Conservation (phyloP, 2,329 filamentous ascomycete genomes). For the Shiraia bambusicola region DNA sequence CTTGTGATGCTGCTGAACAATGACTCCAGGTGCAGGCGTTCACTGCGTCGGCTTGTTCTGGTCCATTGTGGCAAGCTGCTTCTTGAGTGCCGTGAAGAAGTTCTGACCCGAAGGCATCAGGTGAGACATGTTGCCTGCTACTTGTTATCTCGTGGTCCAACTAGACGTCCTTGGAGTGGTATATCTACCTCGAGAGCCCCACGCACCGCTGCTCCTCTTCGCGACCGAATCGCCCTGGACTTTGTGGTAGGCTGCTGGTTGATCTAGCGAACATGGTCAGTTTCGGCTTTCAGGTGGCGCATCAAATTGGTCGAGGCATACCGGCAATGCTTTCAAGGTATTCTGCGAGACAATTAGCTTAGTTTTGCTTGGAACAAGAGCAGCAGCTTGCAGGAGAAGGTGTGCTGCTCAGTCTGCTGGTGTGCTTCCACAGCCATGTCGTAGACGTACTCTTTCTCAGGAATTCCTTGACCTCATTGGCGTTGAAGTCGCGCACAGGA, state of each 20-base stretch:
- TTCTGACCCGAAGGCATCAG: constrained; percentile 49
- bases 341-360: constrained; percentile 26
- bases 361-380: not conserved
- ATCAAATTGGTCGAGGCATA: constrained; percentile 15
- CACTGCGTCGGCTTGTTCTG: constrained; percentile 37
- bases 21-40: constrained; percentile 17
- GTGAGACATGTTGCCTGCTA: constrained; percentile 39
- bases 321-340: constrained; percentile 34
- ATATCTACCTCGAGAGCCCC: constrained; percentile 44
- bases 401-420: not conserved
- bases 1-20: constrained; percentile 38
- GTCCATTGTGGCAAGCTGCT: constrained; percentile 47
- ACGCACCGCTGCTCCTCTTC: constrained; percentile 42
- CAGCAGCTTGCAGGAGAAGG: not conserved
- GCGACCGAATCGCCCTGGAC: constrained; percentile 43
- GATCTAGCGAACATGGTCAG: constrained; percentile 29
- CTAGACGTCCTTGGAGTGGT: not conserved
- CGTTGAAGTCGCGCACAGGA: constrained; percentile 48
- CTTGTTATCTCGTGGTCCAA: constrained; percentile 12
- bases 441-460: constrained; percentile 43
- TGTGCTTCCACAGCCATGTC: not conserved
- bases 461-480: constrained; percentile 46
- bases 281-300: constrained; percentile 8
- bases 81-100: constrained; percentile 50
- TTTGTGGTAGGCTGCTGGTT: constrained; percentile 41